Percentiles rank a stretch among this genome's conserved stretches.
These are phyloP conservation scores for Sphagnurus paluster DNA, from an alignment of 1,284 basidiomycete species.

Conservation along the genomic window DNA sequence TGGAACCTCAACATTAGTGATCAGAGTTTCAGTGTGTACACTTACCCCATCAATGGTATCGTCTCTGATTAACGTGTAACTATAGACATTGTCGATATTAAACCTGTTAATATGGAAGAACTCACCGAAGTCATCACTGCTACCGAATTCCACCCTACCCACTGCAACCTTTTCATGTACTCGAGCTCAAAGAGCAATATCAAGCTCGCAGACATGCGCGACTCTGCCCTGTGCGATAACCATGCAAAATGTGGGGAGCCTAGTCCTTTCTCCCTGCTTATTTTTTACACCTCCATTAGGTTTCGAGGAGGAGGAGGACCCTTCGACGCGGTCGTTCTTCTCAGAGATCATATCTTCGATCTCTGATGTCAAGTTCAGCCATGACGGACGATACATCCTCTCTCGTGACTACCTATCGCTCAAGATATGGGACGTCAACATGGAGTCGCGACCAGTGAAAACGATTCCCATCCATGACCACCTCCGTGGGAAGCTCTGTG, in stretches of 20 bases:
- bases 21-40: conserved; percentile 93
- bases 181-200: conserved; percentile 99
- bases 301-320: conserved; percentile 98
- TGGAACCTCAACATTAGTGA: conserved; percentile 99
- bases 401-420: conserved; percentile 97
- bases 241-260: conserved; percentile 88
- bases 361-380: conserved; percentile 99
- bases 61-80: not conserved
- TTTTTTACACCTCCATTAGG: conserved; percentile 47
- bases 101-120: conserved; percentile 99
- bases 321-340: conserved; percentile 97
- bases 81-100: conserved; percentile 99
- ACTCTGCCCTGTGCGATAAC: conserved; percentile 94
- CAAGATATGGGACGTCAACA: conserved; percentile 99
- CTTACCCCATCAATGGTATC: not conserved
- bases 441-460: conserved; percentile 96
- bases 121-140: conserved; percentile 99
- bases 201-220: conserved; percentile 99
- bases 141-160: conserved; percentile 96
- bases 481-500: conserved; percentile 95
- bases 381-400: conserved; percentile 95
- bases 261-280: conserved; percentile 14
- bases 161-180: conserved; percentile 99
- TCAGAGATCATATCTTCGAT: conserved; percentile 99
- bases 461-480: conserved; percentile 99